A percentile compares a stretch with the other conserved stretches of the same genome.
phyloP scores from a whole-genome alignment of 1,139 yeast genomes.

The Yamadazyma buinensis region DNA sequence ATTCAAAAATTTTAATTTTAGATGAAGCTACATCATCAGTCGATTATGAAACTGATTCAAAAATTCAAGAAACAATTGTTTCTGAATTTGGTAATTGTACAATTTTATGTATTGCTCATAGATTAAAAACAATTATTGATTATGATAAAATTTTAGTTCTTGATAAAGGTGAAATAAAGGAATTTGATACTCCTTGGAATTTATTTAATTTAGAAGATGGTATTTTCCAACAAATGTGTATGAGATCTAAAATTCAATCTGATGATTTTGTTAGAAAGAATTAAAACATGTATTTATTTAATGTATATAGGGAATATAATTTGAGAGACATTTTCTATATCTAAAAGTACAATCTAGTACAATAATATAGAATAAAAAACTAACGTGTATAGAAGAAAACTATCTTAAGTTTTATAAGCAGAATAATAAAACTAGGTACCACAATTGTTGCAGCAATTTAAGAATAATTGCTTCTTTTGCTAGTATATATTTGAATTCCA shows the following conservation, averaged over 20 bases:
- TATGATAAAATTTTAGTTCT: constrained; percentile 48
- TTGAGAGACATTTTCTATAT: too few relatives aligned
- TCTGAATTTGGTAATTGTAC: constrained; percentile 14
- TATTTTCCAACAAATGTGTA: constrained; percentile 37
- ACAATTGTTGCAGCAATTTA: too few relatives aligned
- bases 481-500: too few relatives aligned
- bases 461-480: too few relatives aligned
- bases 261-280: constrained; percentile 9
- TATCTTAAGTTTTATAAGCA: too few relatives aligned
- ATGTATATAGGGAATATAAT: too few relatives aligned
- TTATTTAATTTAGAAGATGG: constrained; percentile 35
- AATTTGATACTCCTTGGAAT: constrained; percentile 46
- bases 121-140: constrained; percentile 15
- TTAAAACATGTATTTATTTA: too few relatives aligned
- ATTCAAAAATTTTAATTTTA: constrained; percentile 46
- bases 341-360: neutral
- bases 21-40: constrained; percentile 60
- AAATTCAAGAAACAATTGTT: constrained; percentile 39
- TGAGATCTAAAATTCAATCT: constrained; percentile 23
- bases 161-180: constrained; percentile 48
- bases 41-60: constrained; percentile 52
- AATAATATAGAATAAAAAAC: too few relatives aligned
- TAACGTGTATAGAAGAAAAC: too few relatives aligned
- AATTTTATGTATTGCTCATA: constrained; percentile 16
- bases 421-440: too few relatives aligned